Percentiles rank a stretch among this genome's conserved stretches.
Evolutionary conservation across 768 basidiomycete genomes (phyloP).

Genomic region (Suillus brevipes): DNA sequence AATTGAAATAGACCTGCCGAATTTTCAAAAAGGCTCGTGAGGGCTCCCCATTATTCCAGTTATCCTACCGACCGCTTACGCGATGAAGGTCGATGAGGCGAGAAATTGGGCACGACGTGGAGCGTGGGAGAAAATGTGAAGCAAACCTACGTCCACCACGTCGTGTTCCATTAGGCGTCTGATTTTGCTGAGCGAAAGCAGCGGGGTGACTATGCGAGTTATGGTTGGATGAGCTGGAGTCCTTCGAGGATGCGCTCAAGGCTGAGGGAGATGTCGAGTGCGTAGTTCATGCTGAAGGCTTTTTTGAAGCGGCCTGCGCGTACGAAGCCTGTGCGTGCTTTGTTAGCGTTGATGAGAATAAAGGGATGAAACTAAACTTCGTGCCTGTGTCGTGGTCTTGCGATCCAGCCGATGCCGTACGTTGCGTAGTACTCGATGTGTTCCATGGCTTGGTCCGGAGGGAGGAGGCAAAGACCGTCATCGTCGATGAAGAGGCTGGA

Average conservation of each 20-base stretch:
- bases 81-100: no score
- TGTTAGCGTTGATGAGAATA: constrained; percentile 49
- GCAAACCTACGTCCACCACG: no score
- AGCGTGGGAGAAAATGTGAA: no score
- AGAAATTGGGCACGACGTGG: no score
- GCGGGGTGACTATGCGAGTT: constrained; percentile 22
- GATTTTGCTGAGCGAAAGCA: constrained; percentile 20
- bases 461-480: constrained; percentile 57
- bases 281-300: constrained; percentile 91
- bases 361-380: constrained; percentile 37
- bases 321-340: constrained; percentile 38
- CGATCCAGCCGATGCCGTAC: constrained; percentile 60
- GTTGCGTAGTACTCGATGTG: constrained; percentile 55
- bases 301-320: constrained; percentile 87
- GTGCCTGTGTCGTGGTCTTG: constrained; percentile 55
- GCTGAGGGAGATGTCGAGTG: constrained; percentile 45
- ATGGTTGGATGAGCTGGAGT: constrained; percentile 17
- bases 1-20: no score
- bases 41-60: no score
- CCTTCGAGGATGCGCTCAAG: constrained; percentile 32
- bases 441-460: constrained; percentile 44
- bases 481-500: constrained; percentile 61
- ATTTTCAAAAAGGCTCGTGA: no score
- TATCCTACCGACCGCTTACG: no score
- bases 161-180: not conserved